Conservation (phyloP, 1,284 basidiomycete genomes). For the Wallemia ichthyophaga region DNA sequence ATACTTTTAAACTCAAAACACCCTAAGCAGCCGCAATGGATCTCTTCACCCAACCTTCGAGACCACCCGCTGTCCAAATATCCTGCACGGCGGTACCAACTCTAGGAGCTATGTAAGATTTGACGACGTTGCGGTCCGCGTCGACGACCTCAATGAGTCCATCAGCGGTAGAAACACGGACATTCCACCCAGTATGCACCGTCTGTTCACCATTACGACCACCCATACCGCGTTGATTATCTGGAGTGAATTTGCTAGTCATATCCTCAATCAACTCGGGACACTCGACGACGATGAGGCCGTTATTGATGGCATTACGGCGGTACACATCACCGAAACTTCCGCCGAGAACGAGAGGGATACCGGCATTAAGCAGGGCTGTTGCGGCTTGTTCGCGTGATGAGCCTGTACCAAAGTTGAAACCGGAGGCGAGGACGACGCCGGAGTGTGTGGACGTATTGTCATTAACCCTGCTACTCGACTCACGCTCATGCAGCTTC, state of each 20-base stretch:
- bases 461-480: slow-evolving; percentile 13
- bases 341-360: slow-evolving; percentile 77
- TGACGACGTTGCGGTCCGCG: neutral
- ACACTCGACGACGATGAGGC: slow-evolving; percentile 74
- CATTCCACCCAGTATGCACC: slow-evolving; percentile 15
- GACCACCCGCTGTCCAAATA: neutral
- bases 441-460: too few species aligned
- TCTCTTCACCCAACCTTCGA: neutral
- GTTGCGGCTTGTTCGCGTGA: slow-evolving; percentile 98
- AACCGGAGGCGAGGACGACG: slow-evolving; percentile 63
- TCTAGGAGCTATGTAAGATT: neutral
- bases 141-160: neutral
- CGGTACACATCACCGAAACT: slow-evolving; percentile 99
- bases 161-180: neutral
- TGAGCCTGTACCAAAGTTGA: slow-evolving; percentile 95
- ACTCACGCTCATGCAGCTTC: slow-evolving; percentile 24
- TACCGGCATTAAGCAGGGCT: slow-evolving; percentile 71
- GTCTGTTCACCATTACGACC: slow-evolving; percentile 50
- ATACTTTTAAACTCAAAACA: too few species aligned
- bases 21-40: too few species aligned
- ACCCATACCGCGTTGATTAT: slow-evolving; percentile 40
- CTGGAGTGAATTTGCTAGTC: slow-evolving; percentile 38
- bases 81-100: neutral
- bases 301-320: slow-evolving; percentile 96
- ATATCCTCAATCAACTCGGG: slow-evolving; percentile 66